Conservation (phyloP, 768 basidiomycete genomes). For the Lentinula boryana region DNA sequence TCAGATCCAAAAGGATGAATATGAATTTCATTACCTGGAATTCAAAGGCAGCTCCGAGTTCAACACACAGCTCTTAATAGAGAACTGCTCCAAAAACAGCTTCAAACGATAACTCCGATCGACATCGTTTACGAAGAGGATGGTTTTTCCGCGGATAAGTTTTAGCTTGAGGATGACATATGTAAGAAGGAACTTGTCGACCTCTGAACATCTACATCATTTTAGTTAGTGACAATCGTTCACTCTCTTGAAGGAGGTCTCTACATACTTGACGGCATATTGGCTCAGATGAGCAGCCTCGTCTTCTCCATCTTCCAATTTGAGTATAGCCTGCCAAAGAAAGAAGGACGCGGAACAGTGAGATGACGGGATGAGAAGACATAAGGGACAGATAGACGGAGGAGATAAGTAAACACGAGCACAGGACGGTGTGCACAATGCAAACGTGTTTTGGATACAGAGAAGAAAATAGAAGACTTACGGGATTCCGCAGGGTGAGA, state of each 20-base stretch:
- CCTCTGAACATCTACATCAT: slow-evolving; percentile 68
- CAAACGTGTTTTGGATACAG: too few relatives aligned
- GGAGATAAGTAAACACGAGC: not conserved
- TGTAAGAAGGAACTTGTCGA: slow-evolving; percentile 93
- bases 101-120: slow-evolving; percentile 93
- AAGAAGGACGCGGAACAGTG: too few relatives aligned
- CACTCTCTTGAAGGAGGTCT: slow-evolving; percentile 19
- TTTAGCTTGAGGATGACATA: slow-evolving; percentile 90
- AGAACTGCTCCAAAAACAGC: slow-evolving; percentile 97
- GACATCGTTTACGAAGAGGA: slow-evolving; percentile 94
- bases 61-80: slow-evolving; percentile 91
- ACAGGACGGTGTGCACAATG: not conserved
- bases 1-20: too few relatives aligned
- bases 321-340: slow-evolving; percentile 63
- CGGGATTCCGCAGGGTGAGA: slow-evolving; percentile 80
- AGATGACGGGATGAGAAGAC: not conserved
- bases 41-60: slow-evolving; percentile 95
- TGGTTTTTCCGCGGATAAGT: slow-evolving; percentile 93
- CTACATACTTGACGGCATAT: not conserved
- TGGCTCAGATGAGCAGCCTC: slow-evolving; percentile 66
- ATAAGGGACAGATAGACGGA: not conserved
- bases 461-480: not conserved
- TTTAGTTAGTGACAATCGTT: too few relatives aligned
- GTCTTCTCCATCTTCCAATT: slow-evolving; percentile 86
- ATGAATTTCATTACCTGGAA: slow-evolving; percentile 50